Evolutionary conservation across 768 basidiomycete genomes (phyloP), one percentile per base, ranked within the genome.

Genomic region (Mycena rosella): DNA sequence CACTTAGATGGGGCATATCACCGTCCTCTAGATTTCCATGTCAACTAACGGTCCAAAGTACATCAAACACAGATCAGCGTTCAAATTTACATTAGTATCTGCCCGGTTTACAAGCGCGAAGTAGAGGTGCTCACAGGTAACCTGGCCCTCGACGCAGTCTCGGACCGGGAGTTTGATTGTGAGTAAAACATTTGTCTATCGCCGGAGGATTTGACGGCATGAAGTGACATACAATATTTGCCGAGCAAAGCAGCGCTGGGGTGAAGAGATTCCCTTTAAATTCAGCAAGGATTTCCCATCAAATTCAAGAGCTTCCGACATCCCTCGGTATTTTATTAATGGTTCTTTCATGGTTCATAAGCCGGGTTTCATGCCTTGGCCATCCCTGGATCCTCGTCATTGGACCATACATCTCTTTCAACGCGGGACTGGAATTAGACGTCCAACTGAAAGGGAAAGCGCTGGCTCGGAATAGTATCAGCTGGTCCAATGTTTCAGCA

Each of bases 1-100:
- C n/a, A 3, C 27, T 15, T 17, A 59, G 58, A 59, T 59, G 58
- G 58, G 58, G 58, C 36, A 48, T 55, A 15, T 55, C 5, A 40
- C 3, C 15, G 20, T 10, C 1, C 38, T 32, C n/a, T 2, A 11
- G 32, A 18, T 13, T 55, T 24, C 36, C 14, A n/a, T 13, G 15
- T 8, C 13, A 3, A 14, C 53, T 40, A 32, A 52, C 4, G 5
- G 29, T 30, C 29, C 22, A n/a, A n/a, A 58, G 56, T 58, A n/a
- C 44, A 44, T 45, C 2, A 44, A 58, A 14, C 22, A 45, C 7
- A 27, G 14, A 29, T 58, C 56, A 8, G 45, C n/a, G 5, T 58
- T 45, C 18, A 1, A 30, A 22, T 58, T 58, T 29, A 45, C 18
- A 3, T n/a, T 55, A n/a, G 38, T 18, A 34, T 5, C n/a, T 3